Percentiles rank a stretch among this genome's conserved stretches.
Evolutionary conservation across 176 grass and related monocot genomes (phyloP).

Genomic region (Guadua angustifolia): DNA sequence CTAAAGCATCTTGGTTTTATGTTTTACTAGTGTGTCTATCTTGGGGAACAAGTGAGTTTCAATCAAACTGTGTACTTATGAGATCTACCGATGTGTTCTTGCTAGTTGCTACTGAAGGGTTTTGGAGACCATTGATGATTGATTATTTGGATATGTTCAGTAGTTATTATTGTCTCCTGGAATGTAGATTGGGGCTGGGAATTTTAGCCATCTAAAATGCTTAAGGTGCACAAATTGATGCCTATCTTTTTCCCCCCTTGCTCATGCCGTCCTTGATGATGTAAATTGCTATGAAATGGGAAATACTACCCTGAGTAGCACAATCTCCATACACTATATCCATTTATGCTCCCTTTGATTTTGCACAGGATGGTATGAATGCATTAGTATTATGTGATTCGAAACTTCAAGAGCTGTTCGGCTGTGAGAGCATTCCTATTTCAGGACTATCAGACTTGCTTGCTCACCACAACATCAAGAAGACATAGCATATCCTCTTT

Average conservation of each 20-base stretch:
- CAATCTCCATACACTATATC: not conserved
- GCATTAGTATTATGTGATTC: constrained; percentile 81
- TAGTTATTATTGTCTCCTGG: not conserved
- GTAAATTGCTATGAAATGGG: not conserved
- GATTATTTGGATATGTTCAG: constrained; percentile 8
- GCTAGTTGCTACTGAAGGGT: not conserved
- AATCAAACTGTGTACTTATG: not conserved
- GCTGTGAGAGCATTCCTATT: constrained; percentile 69
- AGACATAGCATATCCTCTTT: constrained; percentile 67
- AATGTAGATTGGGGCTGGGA: constrained; percentile 4
- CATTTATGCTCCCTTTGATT: constrained; percentile 34
- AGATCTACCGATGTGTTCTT: constrained; percentile 10
- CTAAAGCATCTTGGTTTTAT: not conserved
- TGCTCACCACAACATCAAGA: constrained; percentile 69
- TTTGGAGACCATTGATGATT: not conserved
- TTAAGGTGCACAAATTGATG: not conserved
- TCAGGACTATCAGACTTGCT: constrained; percentile 74
- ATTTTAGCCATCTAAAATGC: constrained; percentile 2
- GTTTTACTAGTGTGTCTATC: not conserved
- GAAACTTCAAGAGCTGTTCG: constrained; percentile 86
- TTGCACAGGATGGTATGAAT: constrained; percentile 63
- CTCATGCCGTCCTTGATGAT: not conserved
- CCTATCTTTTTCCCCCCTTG: not conserved
- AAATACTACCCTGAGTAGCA: not conserved
- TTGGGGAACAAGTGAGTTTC: not conserved